Percentiles rank a stretch among this genome's conserved stretches.
phyloP scores from a whole-genome alignment of 2,329 filamentous ascomycete species.

The Ophiostoma quercus region DNA sequence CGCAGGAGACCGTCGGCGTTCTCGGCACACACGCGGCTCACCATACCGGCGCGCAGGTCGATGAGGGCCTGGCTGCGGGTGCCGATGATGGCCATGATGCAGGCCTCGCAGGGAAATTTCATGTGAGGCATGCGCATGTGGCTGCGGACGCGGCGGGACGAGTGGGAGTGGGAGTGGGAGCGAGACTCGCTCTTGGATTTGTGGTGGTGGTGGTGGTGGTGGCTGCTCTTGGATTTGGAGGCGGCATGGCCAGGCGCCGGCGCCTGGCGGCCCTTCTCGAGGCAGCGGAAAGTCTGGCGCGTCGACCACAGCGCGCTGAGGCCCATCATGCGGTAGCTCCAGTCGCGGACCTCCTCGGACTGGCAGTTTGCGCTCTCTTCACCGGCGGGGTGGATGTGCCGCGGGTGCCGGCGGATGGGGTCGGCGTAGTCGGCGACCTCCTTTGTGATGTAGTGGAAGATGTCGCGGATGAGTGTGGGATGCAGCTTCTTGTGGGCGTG shows the following conservation, averaged over 20 bases:
- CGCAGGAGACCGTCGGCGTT: background rate
- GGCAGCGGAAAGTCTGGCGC: constrained; percentile 16
- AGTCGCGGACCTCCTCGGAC: constrained; percentile 23
- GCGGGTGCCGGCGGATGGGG: constrained; percentile 23
- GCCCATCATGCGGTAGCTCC: constrained; percentile 27
- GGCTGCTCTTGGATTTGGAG: background rate
- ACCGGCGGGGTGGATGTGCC: background rate
- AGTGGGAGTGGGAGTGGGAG: background rate
- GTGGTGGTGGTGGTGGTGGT: too few species aligned
- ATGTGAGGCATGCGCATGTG: constrained; percentile 23
- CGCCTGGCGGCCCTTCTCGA: constrained; percentile 22
- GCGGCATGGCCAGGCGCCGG: background rate
- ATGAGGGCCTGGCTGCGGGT: constrained; percentile 39
- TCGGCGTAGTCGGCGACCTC: constrained; percentile 27
- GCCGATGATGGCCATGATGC: constrained; percentile 47
- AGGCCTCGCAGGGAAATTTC: constrained; percentile 46
- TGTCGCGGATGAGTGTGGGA: constrained; percentile 27
- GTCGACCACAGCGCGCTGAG: constrained; percentile 27
- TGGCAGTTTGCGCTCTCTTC: background rate
- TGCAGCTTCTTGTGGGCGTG: constrained; percentile 27
- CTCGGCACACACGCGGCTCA: constrained; percentile 35
- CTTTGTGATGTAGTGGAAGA: constrained; percentile 35
- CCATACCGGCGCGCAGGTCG: constrained; percentile 43
- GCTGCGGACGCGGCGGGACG: background rate
- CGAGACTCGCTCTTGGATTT: background rate